A percentile compares a stretch with the other conserved stretches of the same genome.
phyloP scores from a whole-genome alignment of 176 grass and related monocot species.

The Poa pratensis region DNA sequence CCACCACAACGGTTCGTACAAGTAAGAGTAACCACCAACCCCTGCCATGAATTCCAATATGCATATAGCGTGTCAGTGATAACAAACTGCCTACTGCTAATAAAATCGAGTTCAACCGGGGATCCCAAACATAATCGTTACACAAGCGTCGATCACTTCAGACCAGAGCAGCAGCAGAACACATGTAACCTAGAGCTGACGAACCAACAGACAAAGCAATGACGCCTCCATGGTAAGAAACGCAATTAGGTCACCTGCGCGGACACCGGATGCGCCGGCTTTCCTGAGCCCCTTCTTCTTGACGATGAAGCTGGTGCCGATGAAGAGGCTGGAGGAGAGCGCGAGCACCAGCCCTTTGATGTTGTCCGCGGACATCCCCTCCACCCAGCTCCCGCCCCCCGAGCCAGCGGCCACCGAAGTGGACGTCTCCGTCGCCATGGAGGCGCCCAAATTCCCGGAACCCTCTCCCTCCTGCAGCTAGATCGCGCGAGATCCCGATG shows the following conservation, averaged over 20 bases:
- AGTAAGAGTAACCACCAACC: slow-evolving; percentile 93
- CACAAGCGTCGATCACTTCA: neutral
- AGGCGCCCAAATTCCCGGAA: neutral
- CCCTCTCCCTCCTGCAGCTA: slow-evolving; percentile 31
- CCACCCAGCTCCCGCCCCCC: slow-evolving; percentile 68
- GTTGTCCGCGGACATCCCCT: slow-evolving; percentile 94
- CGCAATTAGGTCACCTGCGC: slow-evolving; percentile 70
- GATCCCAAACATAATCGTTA: slow-evolving; percentile 12
- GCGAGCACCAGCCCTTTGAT: slow-evolving; percentile 96
- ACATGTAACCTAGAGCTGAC: neutral
- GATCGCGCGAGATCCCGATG: slow-evolving; percentile 60
- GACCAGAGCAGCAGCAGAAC: slow-evolving; percentile 25
- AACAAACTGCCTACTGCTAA: neutral
- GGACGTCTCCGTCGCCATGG: slow-evolving; percentile 45
- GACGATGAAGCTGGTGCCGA: slow-evolving; percentile 97
- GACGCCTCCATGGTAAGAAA: slow-evolving; percentile 8
- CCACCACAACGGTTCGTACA: slow-evolving; percentile 97
- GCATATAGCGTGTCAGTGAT: neutral
- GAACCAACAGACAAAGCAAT: neutral
- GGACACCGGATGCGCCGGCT: slow-evolving; percentile 80
- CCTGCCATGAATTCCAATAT: slow-evolving; percentile 57
- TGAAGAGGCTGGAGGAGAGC: slow-evolving; percentile 93
- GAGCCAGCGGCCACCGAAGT: slow-evolving; percentile 46
- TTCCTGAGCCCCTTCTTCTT: slow-evolving; percentile 99
- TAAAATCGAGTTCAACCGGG: slow-evolving; percentile 8